Base-by-base conservation (phyloP, 306 rosid genomes). In the Abrus pulchellus region DNA sequence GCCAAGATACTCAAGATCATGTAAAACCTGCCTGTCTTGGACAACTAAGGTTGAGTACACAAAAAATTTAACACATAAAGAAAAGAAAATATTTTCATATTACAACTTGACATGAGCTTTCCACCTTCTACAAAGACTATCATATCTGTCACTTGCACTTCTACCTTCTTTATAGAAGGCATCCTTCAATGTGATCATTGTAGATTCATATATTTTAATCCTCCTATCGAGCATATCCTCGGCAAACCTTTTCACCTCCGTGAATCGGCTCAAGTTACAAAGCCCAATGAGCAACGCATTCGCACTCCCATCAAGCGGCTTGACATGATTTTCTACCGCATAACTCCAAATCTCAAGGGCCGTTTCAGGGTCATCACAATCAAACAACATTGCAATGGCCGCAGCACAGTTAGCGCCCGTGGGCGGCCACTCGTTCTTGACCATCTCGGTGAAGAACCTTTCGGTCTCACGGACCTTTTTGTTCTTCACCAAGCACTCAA, bases 211-310 rank as follows among this genome's bases (percentile, higher is more conserved):
- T 77, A 93, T 84, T 8, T 47, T 54, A 28, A 90, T 78, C 71
- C 83, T 86, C 68, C 68, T 77, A 80, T 93, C 85, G 0, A 93
- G 83, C 87, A 93, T 81, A 61, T 88, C 92, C 12, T 93, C 87
- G 0, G 82, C 87, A 33, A 36, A 56, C 75, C 92, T 86, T 84
- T 78, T 86, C 38, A 81, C 69, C 87, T 93, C 91, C 0, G 89
- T 44, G 9, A 90, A 74, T 80, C 95, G 87, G 56, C 73, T 83
- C 38, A 90, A 67, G 33, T 83, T 82, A 80, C 84, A 82, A 67
- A 90, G 87, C 7, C 95, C 97, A 80, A 90, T n/a, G 10, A 92
- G 90, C 78, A 90, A 59, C 0, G 85, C 91, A 79, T 90, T 90
- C 2, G 95, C 92, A 13, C 92, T 80, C n/a, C 68, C 82, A 33